phyloP scores from a whole-genome alignment of 495 filamentous ascomycete species.

The Lasiosphaeria ovina region DNA sequence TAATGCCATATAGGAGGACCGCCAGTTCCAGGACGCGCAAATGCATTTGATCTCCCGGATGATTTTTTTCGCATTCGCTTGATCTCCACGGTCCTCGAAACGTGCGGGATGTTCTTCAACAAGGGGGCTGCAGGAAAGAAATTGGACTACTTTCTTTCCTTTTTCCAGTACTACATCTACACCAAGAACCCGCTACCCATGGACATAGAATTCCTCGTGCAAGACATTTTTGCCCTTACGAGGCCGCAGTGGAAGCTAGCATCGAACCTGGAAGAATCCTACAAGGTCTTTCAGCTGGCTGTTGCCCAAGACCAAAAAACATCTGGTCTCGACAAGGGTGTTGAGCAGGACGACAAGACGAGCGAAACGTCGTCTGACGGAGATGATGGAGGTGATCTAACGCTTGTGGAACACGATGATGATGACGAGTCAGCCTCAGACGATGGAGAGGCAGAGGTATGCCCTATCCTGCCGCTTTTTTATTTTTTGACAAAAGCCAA shows the following conservation, averaged over 20 bases:
- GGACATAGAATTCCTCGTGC: slow-evolving; percentile 96
- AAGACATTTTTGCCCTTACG: slow-evolving; percentile 81
- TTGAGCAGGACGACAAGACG: slow-evolving; percentile 67
- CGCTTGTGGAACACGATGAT: slow-evolving; percentile 36
- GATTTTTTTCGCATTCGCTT: slow-evolving; percentile 95
- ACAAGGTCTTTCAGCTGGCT: slow-evolving; percentile 78
- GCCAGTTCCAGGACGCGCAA: slow-evolving; percentile 72
- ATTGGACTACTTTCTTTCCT: slow-evolving; percentile 95
- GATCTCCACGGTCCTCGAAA: slow-evolving; percentile 86
- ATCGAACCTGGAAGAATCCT: slow-evolving; percentile 77
- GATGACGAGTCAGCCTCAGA: slow-evolving; percentile 45
- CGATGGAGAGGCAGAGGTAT: slow-evolving; percentile 52
- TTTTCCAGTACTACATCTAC: slow-evolving; percentile 95
- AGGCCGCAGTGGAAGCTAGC: slow-evolving; percentile 90
- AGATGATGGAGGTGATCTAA: slow-evolving; percentile 51
- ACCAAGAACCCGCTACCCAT: slow-evolving; percentile 92
- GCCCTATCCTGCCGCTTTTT: neutral
- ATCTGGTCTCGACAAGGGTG: slow-evolving; percentile 62
- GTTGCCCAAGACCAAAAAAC: slow-evolving; percentile 85
- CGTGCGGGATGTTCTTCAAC: slow-evolving; percentile 94
- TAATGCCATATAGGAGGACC: slow-evolving; percentile 61
- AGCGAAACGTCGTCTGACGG: slow-evolving; percentile 64
- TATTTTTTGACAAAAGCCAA: slow-evolving; percentile 10
- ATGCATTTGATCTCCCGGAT: slow-evolving; percentile 79
- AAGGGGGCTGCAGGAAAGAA: slow-evolving; percentile 92